Base-by-base conservation (phyloP, 2,329 filamentous ascomycete genomes). In the Phialemonium atrogriseum region DNA sequence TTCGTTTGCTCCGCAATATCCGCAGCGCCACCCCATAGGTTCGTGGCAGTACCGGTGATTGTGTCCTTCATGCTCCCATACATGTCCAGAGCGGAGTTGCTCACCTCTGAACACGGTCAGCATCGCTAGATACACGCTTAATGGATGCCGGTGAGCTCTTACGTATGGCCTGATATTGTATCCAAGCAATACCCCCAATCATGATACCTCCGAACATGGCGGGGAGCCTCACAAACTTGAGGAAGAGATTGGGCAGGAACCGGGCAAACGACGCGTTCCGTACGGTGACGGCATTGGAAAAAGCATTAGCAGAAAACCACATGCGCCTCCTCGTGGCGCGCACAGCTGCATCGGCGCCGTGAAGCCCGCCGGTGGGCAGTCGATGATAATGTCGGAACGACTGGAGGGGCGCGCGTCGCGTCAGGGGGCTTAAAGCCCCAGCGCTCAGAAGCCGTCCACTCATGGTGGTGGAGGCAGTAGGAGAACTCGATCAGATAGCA, bases 161-260 rank as follows among this genome's bases (percentile, higher is more conserved):
- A 88, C 84, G 84, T 34, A 80, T 78, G 41, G 91, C 89, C 59
- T 98, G 91, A 54, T 98, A 96, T 54, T 98, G 91, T 29, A 98
- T 64, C 71, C 94, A 98, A 16, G 87, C 87, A 37, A 93, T 63
- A 3, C 84, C 84, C 10, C 85, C 88, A 43, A 98, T 74, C 50
- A 87, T 84, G 27, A 88, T 73, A 24, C 86, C 87, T 24, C 89
- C 91, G 49, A 94, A 88, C 63, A 95, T 81, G 36, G 91, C 91
- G 13, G 91, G 91, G 33, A 94, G 68, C 35, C 87, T 77, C 21
- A 80, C 72, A 46, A 98, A 81, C 64, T 95, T 98, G 51, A 91
- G 60, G n/a, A 91, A 78, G 30, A 98, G 69, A 54, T 85, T 89
- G 2, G 93, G 93, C 19, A 98, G 64, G 38, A 80, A 66, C 29